phyloP scores from a whole-genome alignment of 345 rosid genomes.

The Pistacia integerrima region DNA sequence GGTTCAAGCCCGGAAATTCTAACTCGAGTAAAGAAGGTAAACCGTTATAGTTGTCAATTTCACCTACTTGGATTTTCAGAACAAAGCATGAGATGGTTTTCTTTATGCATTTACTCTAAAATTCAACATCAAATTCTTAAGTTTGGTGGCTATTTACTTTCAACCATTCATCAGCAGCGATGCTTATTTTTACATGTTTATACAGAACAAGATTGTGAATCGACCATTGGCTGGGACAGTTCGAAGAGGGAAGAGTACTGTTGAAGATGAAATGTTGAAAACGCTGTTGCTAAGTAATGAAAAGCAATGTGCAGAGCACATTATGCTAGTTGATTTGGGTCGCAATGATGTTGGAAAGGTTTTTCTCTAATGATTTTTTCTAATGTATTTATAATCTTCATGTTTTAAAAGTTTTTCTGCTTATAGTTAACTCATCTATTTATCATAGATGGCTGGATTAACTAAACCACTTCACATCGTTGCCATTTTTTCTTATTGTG shows the following conservation, averaged over 20 bases:
- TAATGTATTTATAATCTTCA: not conserved
- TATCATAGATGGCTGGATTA: too few relatives aligned
- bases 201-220: slow-evolving; percentile 77
- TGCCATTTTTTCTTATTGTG: too few relatives aligned
- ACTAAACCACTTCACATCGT: too few relatives aligned
- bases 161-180: not conserved
- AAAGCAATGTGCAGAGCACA: slow-evolving; percentile 89
- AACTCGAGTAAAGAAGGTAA: slow-evolving; percentile 79
- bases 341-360: slow-evolving; percentile 94
- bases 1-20: slow-evolving; percentile 97
- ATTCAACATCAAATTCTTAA: not conserved
- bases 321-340: slow-evolving; percentile 90
- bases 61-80: not conserved
- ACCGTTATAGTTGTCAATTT: not conserved
- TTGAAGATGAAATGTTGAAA: slow-evolving; percentile 63
- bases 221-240: slow-evolving; percentile 88
- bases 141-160: not conserved
- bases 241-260: slow-evolving; percentile 67
- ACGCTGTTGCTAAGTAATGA: slow-evolving; percentile 55
- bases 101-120: not conserved
- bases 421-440: not conserved
- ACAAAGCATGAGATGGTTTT: not conserved
- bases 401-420: not conserved
- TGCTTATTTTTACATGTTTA: not conserved
- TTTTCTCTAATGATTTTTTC: not conserved